These are phyloP conservation scores for Fagopyrum esculentum DNA, from an alignment of 148 eudicot genomes.

Conservation along the genomic window DNA sequence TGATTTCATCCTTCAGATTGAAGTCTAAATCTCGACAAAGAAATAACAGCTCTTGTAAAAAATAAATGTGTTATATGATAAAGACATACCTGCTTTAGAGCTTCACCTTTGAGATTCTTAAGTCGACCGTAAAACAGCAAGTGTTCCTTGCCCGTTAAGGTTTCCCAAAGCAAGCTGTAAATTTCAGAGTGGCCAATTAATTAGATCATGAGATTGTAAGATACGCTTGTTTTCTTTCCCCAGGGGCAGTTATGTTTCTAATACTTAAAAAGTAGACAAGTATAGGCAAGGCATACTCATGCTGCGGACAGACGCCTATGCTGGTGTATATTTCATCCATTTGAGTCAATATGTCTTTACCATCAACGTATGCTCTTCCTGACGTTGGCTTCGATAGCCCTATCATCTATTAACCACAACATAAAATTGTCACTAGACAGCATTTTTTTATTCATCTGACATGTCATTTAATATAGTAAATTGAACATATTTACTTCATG, in stretches of 20 bases:
- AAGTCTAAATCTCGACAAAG: no score
- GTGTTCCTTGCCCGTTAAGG: conserved; percentile 85
- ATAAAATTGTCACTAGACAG: background rate
- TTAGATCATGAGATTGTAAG: background rate
- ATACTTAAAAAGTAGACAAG: background rate
- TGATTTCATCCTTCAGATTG: background rate
- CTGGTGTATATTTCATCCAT: conserved; percentile 80
- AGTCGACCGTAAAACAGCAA: conserved; percentile 90
- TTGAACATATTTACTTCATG: background rate
- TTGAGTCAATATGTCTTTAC: conserved; percentile 52
- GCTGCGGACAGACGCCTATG: conserved; percentile 98
- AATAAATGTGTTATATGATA: background rate
- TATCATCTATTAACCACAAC: conserved; percentile 46
- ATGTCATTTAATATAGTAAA: background rate
- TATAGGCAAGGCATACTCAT: conserved; percentile 57
- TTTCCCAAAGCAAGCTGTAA: conserved; percentile 81
- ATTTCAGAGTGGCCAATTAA: background rate
- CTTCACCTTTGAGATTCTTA: conserved; percentile 73
- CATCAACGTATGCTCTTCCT: conserved; percentile 72
- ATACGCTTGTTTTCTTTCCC: background rate
- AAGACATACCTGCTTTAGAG: conserved; percentile 47
- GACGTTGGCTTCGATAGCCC: conserved; percentile 89
- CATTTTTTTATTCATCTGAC: no score
- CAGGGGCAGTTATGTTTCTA: background rate
- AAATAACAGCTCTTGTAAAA: background rate